Percentiles rank a stretch among this genome's conserved stretches.
Evolutionary conservation across 805 yeast species (phyloP).

Genomic region (Hermanozyma aechmeae): DNA sequence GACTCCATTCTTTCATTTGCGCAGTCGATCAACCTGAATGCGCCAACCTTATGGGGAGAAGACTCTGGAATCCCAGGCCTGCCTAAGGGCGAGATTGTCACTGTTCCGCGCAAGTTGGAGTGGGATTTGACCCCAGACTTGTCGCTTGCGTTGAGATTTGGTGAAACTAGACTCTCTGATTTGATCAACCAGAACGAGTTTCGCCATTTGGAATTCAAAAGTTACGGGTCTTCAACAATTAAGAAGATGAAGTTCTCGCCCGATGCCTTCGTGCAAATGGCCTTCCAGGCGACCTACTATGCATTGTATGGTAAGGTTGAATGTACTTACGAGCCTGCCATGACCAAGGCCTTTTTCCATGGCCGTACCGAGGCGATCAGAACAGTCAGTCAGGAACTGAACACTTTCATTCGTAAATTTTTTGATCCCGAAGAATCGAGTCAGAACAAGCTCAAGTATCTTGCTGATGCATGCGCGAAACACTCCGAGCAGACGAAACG

Average conservation of each 20-base stretch:
- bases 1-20: conserved; percentile 87
- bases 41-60: conserved; percentile 60
- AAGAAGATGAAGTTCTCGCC: conserved; percentile 85
- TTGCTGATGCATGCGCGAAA: conserved; percentile 60
- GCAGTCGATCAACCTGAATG: conserved; percentile 62
- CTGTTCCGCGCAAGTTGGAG: conserved; percentile 79
- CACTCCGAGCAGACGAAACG: conserved; percentile 62
- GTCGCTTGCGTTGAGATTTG: conserved; percentile 74
- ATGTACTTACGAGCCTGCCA: conserved; percentile 92
- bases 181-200: conserved; percentile 85
- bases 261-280: conserved; percentile 91
- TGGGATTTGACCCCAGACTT: conserved; percentile 77
- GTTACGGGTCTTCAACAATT: conserved; percentile 67
- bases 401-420: conserved; percentile 74
- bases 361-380: conserved; percentile 92
- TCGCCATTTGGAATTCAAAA: conserved; percentile 63
- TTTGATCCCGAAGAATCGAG: conserved; percentile 57
- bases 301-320: conserved; percentile 90
- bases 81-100: conserved; percentile 20
- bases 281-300: conserved; percentile 86
- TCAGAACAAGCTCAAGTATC: conserved; percentile 46
- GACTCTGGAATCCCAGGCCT: background rate
- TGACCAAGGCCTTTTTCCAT: conserved; percentile 81
- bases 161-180: conserved; percentile 83
- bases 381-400: conserved; percentile 73